Base-by-base conservation (phyloP, 2,329 filamentous ascomycete genomes). In the Arthrobotrys megalospora region DNA sequence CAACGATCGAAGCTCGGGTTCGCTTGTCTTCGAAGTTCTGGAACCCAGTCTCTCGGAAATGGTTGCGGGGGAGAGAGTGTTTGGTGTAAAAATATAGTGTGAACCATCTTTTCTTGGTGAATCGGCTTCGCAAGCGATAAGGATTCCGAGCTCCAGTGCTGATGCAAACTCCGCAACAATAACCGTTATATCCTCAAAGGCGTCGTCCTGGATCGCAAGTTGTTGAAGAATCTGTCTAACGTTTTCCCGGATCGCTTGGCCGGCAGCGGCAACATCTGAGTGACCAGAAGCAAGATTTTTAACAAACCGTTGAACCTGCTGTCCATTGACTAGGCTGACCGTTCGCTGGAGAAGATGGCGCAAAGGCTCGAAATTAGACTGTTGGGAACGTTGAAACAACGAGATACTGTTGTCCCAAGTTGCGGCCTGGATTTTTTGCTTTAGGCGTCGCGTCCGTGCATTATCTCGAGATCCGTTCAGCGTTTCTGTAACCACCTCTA, bases 121-220 rank as follows among this genome's bases (percentile, higher is more conserved):
- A n/a, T 50, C 63, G 5, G 67, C 32, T 36, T 78, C 75, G 14
- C 60, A 72, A 12, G 52, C 67, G 12, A 78, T 55, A 7, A 72
- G 47, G 21, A 78, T 48, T 10, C 75, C 75, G 19, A 78, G 66
- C 36, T 78, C 75, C 14, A 78, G 38, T 1, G 60, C 50, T 41
- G 52, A 21, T 19, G 72, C 62, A 52, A 78, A 78, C 28, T 78
- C 75, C 28, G 68, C 34, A 4, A 78, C 75, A 32, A 78, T 68
- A 11, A 48, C 36, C 2, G 75, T 72, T 10, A 78, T 43, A 58
- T 78, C 75, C 34, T 78, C 75, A 36, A 72, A 78, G 11, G 45
- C 34, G 8, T 78, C 75, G n/a, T 78, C 75, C 38, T 78, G 75
- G 7, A 58, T 45, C 28, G 53, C 36, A 10, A 78, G 41, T 28